A percentile compares a stretch with the other conserved stretches of the same genome.
Conservation (phyloP, 495 filamentous ascomycete species). For the Neurospora terricola region DNA sequence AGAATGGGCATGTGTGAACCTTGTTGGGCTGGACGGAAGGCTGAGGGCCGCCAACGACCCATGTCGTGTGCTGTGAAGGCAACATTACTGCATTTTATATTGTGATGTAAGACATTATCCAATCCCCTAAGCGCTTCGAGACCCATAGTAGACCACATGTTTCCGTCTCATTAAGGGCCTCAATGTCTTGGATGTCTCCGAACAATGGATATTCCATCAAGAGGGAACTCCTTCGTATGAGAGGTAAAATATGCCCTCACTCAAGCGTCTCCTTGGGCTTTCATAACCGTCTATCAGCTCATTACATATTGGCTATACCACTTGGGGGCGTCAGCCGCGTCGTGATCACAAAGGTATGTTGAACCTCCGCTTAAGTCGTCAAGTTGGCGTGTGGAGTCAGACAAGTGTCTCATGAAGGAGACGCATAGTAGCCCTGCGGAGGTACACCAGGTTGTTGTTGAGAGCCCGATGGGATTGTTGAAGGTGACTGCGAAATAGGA, state of each 20-base stretch:
- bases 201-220: not conserved
- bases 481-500: not conserved
- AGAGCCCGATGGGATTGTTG: not conserved
- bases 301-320: not conserved
- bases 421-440: slow-evolving; percentile 9
- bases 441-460: not conserved
- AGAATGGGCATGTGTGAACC: not conserved
- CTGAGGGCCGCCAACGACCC: not conserved
- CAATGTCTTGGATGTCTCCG: not conserved
- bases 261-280: not conserved
- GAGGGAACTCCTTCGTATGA: not conserved
- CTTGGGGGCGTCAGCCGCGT: not conserved
- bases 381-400: not conserved
- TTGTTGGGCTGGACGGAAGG: not conserved
- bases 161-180: not conserved
- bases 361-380: not conserved
- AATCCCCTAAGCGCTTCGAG: not conserved
- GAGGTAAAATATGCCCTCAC: not conserved
- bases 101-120: not conserved
- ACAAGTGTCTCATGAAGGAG: not conserved
- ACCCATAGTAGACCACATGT: not conserved
- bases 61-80: not conserved
- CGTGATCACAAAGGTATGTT: not conserved
- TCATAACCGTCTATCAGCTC: not conserved
- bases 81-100: not conserved